Conservation (phyloP, 23 red algal species). For the Cyanidioschyzon merolae region DNA sequence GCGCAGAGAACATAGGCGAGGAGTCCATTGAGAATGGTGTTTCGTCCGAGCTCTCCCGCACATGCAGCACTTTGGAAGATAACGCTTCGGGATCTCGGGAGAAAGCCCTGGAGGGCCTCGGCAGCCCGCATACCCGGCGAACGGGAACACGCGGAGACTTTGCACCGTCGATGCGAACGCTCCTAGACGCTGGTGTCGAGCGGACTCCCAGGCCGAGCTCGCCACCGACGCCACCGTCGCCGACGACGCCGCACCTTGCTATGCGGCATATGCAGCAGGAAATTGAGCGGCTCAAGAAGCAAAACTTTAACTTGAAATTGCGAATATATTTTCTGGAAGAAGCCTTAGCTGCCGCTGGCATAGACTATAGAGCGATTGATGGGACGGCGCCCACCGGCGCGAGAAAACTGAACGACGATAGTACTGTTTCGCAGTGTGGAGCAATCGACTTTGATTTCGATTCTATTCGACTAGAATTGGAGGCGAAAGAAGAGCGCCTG, state of each 20-base stretch:
- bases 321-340: constrained; percentile 33
- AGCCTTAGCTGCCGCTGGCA: constrained; percentile 1
- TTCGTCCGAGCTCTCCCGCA: too few species aligned
- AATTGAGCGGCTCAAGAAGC: constrained; percentile 29
- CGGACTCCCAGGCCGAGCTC: constrained; percentile 7
- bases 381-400: neutral
- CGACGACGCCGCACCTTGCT: neutral
- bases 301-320: constrained; percentile 39
- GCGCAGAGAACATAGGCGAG: too few species aligned
- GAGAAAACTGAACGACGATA: neutral
- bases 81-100: too few species aligned
- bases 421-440: neutral
- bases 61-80: too few species aligned
- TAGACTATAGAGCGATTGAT: neutral
- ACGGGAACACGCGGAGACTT: neutral
- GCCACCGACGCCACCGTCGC: constrained; percentile 11
- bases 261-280: constrained; percentile 25
- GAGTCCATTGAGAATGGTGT: too few species aligned
- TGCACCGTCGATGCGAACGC: neutral
- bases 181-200: neutral
- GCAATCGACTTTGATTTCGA: neutral
- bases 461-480: constrained; percentile 3
- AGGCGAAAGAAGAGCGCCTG: neutral
- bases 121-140: too few species aligned
- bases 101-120: too few species aligned